Conservation (phyloP, 2,329 filamentous ascomycete genomes). For the Madurella mycetomatis region DNA sequence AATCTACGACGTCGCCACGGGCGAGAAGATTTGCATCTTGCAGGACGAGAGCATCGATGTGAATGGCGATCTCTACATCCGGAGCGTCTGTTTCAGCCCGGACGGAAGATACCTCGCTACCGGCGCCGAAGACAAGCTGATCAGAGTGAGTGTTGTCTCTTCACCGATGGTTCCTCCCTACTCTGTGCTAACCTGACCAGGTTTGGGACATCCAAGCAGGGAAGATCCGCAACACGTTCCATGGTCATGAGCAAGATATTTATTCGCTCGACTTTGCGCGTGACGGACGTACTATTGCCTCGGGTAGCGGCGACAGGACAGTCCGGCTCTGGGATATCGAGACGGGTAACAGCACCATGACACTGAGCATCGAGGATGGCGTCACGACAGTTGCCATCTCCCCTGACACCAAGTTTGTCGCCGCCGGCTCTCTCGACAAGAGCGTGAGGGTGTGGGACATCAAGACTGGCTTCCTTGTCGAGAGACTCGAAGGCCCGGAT, state of each 20-base stretch:
- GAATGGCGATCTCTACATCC: slow-evolving; percentile 89
- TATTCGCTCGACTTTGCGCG: slow-evolving; percentile 94
- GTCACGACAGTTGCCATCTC: slow-evolving; percentile 98
- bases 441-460: slow-evolving; percentile 97
- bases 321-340: slow-evolving; percentile 97
- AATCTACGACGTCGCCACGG: slow-evolving; percentile 89
- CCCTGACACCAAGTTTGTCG: slow-evolving; percentile 88
- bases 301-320: slow-evolving; percentile 88
- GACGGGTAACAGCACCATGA: slow-evolving; percentile 73
- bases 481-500: slow-evolving; percentile 86
- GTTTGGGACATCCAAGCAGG: slow-evolving; percentile 90
- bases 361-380: slow-evolving; percentile 89
- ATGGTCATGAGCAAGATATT: slow-evolving; percentile 98
- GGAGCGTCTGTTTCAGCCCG: slow-evolving; percentile 97
- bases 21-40: slow-evolving; percentile 81
- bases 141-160: slow-evolving; percentile 62
- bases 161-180: too few species aligned
- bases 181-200: slow-evolving; percentile 38
- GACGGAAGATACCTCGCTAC: slow-evolving; percentile 92
- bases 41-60: slow-evolving; percentile 86
- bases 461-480: slow-evolving; percentile 76
- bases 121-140: slow-evolving; percentile 95
- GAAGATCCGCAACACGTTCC: slow-evolving; percentile 85
- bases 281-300: slow-evolving; percentile 90
- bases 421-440: slow-evolving; percentile 93